phyloP scores from a whole-genome alignment of 495 filamentous ascomycete genomes.

The Aeminium ludgeri region DNA sequence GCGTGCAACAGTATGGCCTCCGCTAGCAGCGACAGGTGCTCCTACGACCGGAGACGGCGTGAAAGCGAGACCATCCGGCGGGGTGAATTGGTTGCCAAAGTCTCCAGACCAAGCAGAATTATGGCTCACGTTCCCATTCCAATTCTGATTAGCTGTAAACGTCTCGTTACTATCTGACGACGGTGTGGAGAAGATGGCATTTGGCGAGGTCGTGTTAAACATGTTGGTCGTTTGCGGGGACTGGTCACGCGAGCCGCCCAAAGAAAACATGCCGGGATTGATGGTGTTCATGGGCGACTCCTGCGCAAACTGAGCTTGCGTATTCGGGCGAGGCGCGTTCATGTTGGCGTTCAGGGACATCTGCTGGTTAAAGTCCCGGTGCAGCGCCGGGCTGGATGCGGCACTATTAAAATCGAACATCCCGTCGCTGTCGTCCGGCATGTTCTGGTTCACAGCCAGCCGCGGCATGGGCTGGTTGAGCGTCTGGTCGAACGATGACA shows the following conservation, averaged over 20 bases:
- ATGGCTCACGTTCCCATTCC: constrained; percentile 1
- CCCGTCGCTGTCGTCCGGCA: constrained; percentile 39
- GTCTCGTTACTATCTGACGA: constrained; percentile 14
- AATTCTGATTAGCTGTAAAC: constrained; percentile 4
- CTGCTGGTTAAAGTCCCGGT: constrained; percentile 2
- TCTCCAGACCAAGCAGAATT: constrained; percentile 11
- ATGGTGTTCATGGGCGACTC: constrained; percentile 13
- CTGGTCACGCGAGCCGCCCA: constrained; percentile 7
- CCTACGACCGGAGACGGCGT: constrained; percentile 13
- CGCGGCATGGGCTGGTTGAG: constrained; percentile 4
- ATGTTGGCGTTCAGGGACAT: constrained; percentile 22
- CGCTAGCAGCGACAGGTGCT: constrained; percentile 1
- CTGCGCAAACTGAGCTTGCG: constrained; percentile 1
- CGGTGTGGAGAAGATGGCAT: constrained; percentile 13
- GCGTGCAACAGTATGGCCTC: constrained; percentile 12
- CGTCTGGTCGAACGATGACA: constrained; percentile 1
- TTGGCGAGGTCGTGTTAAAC: constrained; percentile 10
- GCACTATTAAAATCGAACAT: constrained; percentile 64
- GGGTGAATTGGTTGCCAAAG: constrained; percentile 9
- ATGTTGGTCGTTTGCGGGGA: constrained; percentile 7
- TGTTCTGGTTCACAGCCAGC: constrained; percentile 22
- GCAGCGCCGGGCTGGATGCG: constrained; percentile 41
- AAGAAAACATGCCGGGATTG: constrained; percentile 12
- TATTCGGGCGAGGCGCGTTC: neutral
- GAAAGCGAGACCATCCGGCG: constrained; percentile 9